phyloP scores from a whole-genome alignment of 1,284 basidiomycete species.

The Cryptococcus jaspeensis region DNA sequence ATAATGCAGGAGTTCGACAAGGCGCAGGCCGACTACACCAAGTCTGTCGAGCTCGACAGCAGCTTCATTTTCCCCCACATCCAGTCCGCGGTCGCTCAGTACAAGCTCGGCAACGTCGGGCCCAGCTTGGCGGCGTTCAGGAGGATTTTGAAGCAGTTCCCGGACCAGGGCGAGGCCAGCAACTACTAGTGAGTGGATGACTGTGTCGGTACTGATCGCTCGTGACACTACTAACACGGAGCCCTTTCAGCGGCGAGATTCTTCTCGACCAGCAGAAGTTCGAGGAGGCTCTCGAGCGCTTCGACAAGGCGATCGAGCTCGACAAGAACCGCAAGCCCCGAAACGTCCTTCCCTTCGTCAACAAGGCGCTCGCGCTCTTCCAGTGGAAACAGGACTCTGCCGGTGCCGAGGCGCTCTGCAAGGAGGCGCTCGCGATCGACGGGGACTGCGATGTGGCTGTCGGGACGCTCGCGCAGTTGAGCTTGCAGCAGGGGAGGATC shows the following conservation, averaged over 20 bases:
- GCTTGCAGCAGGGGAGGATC: constrained; percentile 87
- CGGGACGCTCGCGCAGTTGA: constrained; percentile 91
- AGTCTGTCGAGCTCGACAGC: constrained; percentile 68
- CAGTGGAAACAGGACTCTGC: constrained; percentile 92
- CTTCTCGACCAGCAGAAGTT: constrained; percentile 89
- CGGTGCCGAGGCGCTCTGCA: constrained; percentile 79
- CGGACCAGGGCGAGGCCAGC: constrained; percentile 75
- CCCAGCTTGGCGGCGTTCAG: constrained; percentile 89
- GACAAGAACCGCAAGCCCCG: constrained; percentile 67
- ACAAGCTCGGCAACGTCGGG: constrained; percentile 78
- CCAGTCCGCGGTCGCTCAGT: constrained; percentile 94
- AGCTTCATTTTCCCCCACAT: constrained; percentile 92
- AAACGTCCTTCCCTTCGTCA: constrained; percentile 92
- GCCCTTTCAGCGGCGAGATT: constrained; percentile 75
- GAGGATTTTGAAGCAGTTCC: constrained; percentile 74
- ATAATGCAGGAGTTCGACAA: constrained; percentile 87
- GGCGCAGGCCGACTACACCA: constrained; percentile 86
- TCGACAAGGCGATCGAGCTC: constrained; percentile 87
- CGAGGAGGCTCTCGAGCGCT: constrained; percentile 90
- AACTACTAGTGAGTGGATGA: constrained; percentile 77
- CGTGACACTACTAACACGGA: background rate
- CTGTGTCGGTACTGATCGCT: background rate
- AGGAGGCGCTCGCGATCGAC: constrained; percentile 83
- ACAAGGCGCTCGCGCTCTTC: constrained; percentile 93
- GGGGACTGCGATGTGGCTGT: constrained; percentile 95